Conservation (phyloP, 2,329 filamentous ascomycete genomes). For the Colletotrichum camelliae region DNA sequence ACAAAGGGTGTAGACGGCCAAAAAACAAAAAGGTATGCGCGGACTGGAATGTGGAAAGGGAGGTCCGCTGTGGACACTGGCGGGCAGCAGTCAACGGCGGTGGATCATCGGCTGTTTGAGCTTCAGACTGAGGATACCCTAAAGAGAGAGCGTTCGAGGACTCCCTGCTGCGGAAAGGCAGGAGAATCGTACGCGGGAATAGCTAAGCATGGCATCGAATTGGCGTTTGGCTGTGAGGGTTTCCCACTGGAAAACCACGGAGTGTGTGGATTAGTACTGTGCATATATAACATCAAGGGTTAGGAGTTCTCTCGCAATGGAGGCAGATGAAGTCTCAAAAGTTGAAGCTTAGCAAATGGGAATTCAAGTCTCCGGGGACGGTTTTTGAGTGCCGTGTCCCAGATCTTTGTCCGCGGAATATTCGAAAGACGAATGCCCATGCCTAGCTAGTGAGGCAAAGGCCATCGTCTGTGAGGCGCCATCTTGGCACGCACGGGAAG, state of each 20-base stretch:
- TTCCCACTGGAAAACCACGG: background rate
- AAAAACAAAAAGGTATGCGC: background rate
- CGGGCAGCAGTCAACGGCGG: background rate
- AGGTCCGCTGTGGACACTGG: background rate
- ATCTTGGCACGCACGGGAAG: background rate
- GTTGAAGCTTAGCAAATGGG: background rate
- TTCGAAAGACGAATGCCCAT: background rate
- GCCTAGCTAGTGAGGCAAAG: background rate
- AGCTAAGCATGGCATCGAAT: background rate
- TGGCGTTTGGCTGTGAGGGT: background rate
- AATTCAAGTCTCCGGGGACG: background rate
- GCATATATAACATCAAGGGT: background rate
- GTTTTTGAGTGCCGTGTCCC: background rate
- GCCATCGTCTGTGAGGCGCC: background rate
- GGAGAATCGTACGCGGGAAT: background rate
- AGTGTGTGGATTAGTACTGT: constrained; percentile 10
- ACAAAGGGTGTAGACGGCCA: background rate
- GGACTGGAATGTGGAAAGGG: background rate
- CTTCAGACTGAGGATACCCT: background rate
- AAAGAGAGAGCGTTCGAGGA: background rate
- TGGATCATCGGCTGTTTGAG: background rate
- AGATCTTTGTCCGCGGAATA: background rate
- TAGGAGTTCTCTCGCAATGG: background rate
- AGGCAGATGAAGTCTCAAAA: background rate
- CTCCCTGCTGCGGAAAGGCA: background rate